phyloP scores from a whole-genome alignment of 768 basidiomycete species.

The Tricholoma bakamatsutake region DNA sequence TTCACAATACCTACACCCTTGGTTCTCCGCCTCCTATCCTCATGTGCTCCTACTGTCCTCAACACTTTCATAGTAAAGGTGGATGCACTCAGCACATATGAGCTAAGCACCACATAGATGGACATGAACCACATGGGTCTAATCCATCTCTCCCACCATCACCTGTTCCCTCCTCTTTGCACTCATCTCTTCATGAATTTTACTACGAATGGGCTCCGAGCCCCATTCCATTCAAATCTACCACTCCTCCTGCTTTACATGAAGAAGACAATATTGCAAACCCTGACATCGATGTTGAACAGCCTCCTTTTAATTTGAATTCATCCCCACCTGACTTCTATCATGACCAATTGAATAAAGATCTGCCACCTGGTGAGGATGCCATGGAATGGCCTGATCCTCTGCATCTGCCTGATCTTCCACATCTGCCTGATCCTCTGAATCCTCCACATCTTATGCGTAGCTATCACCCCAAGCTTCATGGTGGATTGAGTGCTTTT shows the following conservation, averaged over 20 bases:
- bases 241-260: not conserved
- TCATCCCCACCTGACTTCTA: not conserved
- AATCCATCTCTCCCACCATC: not conserved
- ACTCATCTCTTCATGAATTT: not conserved
- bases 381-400: too few relatives aligned
- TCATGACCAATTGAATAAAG: not conserved
- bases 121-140: not conserved
- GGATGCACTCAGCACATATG: not conserved
- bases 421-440: too few relatives aligned
- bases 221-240: not conserved
- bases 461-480: not conserved
- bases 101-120: not conserved
- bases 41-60: not conserved
- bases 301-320: not conserved
- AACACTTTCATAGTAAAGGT: not conserved
- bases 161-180: not conserved
- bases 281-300: not conserved
- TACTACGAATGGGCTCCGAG: not conserved
- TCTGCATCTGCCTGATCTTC: too few relatives aligned
- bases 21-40: too few relatives aligned
- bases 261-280: not conserved
- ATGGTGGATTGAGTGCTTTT: not conserved
- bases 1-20: too few relatives aligned
- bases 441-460: not conserved
- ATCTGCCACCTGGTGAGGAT: not conserved